phyloP scores from a whole-genome alignment of 805 yeast species.

The Lipomyces spencermartinsiae region DNA sequence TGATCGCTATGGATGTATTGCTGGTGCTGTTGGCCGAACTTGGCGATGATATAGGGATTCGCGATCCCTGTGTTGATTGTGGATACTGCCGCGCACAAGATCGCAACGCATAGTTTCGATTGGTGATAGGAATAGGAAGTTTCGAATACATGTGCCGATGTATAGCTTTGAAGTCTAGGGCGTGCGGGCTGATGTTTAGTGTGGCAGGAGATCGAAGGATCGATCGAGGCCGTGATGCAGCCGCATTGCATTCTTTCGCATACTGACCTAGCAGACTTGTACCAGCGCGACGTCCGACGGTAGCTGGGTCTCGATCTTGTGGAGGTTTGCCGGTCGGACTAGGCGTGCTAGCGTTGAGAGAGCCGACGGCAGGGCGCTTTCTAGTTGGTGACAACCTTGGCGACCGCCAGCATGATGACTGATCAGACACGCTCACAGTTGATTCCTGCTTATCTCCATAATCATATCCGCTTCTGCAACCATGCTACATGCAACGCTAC shows the following conservation, averaged over 20 bases:
- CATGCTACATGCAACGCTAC: neutral
- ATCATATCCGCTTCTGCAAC: neutral
- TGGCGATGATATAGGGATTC: neutral
- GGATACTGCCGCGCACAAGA: neutral
- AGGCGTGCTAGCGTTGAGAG: neutral
- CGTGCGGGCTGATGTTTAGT: too few species aligned
- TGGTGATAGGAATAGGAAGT: neutral
- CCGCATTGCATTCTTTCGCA: neutral
- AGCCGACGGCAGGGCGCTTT: neutral
- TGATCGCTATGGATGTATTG: neutral
- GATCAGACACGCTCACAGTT: neutral
- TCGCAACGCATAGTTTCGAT: neutral
- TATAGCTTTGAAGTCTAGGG: neutral
- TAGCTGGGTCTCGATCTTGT: neutral
- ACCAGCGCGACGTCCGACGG: neutral
- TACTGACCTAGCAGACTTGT: neutral
- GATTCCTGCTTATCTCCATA: neutral
- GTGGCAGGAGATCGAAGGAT: neutral
- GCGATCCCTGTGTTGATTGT: neutral
- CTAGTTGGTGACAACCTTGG: neutral
- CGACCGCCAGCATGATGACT: too few species aligned
- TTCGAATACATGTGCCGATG: neutral
- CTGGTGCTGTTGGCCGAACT: neutral
- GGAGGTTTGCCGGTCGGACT: neutral
- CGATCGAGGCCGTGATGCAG: neutral